Conservation (phyloP, 306 rosid species). For the Casuarina equisetifolia region DNA sequence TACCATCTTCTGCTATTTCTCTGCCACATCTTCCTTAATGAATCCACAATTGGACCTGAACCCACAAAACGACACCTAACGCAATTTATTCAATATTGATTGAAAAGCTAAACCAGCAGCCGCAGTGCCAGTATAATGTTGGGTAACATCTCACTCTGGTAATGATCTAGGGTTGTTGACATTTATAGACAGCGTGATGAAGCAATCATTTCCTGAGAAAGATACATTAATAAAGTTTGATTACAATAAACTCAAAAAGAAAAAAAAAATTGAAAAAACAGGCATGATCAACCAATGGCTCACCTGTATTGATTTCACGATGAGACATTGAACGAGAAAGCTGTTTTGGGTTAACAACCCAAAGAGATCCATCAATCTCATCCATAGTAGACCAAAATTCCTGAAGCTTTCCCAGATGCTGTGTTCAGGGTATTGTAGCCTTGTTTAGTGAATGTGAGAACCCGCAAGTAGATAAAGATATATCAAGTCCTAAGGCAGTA, state of each 20-base stretch:
- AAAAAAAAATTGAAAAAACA: background rate
- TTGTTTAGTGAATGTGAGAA: slow-evolving; percentile 4
- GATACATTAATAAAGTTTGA: slow-evolving; percentile 1
- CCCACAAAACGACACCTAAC: slow-evolving; percentile 40
- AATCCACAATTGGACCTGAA: slow-evolving; percentile 27
- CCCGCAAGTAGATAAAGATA: background rate
- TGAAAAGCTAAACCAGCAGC: background rate
- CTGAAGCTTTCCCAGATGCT: slow-evolving; percentile 43
- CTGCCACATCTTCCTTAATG: slow-evolving; percentile 34
- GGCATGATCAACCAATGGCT: slow-evolving; percentile 3
- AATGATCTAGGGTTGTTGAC: slow-evolving; percentile 36
- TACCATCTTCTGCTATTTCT: slow-evolving; percentile 39
- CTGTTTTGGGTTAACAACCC: slow-evolving; percentile 24
- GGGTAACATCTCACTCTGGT: slow-evolving; percentile 39
- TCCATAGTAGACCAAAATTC: slow-evolving; percentile 40
- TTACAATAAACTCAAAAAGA: background rate
- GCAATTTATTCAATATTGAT: slow-evolving; percentile 20
- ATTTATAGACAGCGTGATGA: slow-evolving; percentile 23
- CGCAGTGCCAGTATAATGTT: background rate
- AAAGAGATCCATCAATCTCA: slow-evolving; percentile 33
- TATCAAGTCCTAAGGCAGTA: background rate
- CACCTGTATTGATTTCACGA: slow-evolving; percentile 14
- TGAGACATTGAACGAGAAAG: slow-evolving; percentile 22
- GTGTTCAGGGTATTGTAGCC: slow-evolving; percentile 5
- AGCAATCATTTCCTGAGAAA: slow-evolving; percentile 40